These are phyloP conservation scores for Eucalyptus caleyi DNA, from an alignment of 345 rosid genomes.

Conservation along the genomic window DNA sequence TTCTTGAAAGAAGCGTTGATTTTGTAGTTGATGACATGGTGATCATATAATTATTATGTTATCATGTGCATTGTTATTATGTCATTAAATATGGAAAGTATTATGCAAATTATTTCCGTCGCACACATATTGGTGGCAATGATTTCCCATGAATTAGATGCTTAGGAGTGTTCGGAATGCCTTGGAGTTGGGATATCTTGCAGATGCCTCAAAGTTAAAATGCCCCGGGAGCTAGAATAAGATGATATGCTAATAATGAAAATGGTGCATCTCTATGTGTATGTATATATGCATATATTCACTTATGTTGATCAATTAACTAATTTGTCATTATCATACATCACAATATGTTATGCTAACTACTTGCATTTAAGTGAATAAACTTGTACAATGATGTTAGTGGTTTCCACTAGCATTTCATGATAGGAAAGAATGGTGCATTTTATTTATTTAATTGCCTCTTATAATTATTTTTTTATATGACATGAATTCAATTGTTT, in stretches of 20 bases:
- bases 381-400: background rate
- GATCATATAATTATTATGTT: background rate
- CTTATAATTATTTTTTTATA: too few species aligned
- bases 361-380: background rate
- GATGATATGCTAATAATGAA: background rate
- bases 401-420: background rate
- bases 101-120: background rate
- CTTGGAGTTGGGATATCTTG: background rate
- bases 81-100: background rate
- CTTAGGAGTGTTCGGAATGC: background rate
- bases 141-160: background rate
- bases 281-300: background rate
- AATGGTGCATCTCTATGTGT: background rate
- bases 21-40: background rate
- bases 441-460: too few species aligned
- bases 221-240: rapidly evolving
- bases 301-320: background rate
- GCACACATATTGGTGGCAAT: background rate
- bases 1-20: too few species aligned
- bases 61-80: background rate
- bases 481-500: too few species aligned
- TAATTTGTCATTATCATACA: background rate
- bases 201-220: background rate
- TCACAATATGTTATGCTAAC: background rate
- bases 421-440: too few species aligned